Conservation (phyloP, 2,329 filamentous ascomycete genomes). For the Fusarium falciforme region DNA sequence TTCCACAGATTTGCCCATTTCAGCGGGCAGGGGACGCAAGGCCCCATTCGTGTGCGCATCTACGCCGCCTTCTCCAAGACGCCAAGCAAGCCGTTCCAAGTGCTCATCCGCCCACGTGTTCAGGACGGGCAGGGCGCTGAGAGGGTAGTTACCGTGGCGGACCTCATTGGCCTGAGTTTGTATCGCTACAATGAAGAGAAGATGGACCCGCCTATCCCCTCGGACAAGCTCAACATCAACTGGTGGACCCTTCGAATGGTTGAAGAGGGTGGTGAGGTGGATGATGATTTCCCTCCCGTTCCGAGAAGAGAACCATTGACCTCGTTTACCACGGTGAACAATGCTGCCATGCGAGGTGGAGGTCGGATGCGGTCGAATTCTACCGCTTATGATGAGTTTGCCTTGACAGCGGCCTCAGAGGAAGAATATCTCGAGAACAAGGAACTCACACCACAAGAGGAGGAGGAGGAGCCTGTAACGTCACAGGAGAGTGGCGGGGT, state of each 20-base stretch:
- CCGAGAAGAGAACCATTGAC: slow-evolving; percentile 79
- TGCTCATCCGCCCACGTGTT: slow-evolving; percentile 76
- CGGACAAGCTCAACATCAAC: slow-evolving; percentile 79
- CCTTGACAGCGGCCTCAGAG: slow-evolving; percentile 77
- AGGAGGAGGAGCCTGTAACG: slow-evolving; percentile 54
- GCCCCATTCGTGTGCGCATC: slow-evolving; percentile 80
- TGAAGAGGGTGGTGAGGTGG: slow-evolving; percentile 84
- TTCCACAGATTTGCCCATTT: slow-evolving; percentile 82
- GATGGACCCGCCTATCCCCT: slow-evolving; percentile 72
- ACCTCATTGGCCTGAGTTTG: slow-evolving; percentile 83
- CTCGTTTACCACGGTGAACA: slow-evolving; percentile 85
- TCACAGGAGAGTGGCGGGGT: slow-evolving; percentile 45
- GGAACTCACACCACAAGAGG: slow-evolving; percentile 73
- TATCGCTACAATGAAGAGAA: slow-evolving; percentile 85
- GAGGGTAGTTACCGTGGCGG: slow-evolving; percentile 76
- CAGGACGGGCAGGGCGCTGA: slow-evolving; percentile 73
- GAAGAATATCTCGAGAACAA: slow-evolving; percentile 78
- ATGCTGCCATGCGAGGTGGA: slow-evolving; percentile 76
- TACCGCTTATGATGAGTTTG: slow-evolving; percentile 86
- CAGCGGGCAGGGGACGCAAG: slow-evolving; percentile 82
- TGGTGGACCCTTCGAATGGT: slow-evolving; percentile 88
- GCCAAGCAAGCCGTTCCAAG: slow-evolving; percentile 74
- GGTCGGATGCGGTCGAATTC: slow-evolving; percentile 73
- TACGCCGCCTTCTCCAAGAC: slow-evolving; percentile 78
- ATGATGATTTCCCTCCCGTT: slow-evolving; percentile 85